These are phyloP conservation scores for Penicillium alfredii DNA, from an alignment of 495 filamentous ascomycete species.

Conservation along the genomic window DNA sequence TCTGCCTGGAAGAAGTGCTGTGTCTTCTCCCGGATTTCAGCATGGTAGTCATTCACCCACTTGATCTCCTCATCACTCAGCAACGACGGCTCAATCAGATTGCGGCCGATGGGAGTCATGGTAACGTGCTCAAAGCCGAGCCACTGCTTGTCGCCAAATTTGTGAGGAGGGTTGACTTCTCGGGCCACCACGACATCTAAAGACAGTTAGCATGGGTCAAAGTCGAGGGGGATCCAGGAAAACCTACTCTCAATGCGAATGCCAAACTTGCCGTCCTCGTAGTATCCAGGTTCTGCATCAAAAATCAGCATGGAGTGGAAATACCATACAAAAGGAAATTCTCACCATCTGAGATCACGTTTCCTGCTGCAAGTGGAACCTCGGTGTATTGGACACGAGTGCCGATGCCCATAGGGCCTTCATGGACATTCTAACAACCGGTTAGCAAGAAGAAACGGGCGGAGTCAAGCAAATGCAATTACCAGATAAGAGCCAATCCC, in stretches of 20 bases:
- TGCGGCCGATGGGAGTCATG: slow-evolving; percentile 89
- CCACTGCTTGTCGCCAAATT: slow-evolving; percentile 90
- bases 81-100: slow-evolving; percentile 71
- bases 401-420: slow-evolving; percentile 94
- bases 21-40: slow-evolving; percentile 76
- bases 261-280: slow-evolving; percentile 96
- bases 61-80: slow-evolving; percentile 70
- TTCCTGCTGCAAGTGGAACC: slow-evolving; percentile 81
- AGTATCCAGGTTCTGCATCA: slow-evolving; percentile 83
- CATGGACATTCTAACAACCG: slow-evolving; percentile 74
- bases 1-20: slow-evolving; percentile 72
- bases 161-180: slow-evolving; percentile 77
- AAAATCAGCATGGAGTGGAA: slow-evolving; percentile 4
- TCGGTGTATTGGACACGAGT: slow-evolving; percentile 88
- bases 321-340: background rate
- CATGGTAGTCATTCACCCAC: slow-evolving; percentile 86
- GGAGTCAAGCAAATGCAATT: slow-evolving; percentile 10
- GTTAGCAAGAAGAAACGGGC: slow-evolving; percentile 10
- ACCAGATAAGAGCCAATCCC: slow-evolving; percentile 85
- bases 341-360: slow-evolving; percentile 77
- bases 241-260: slow-evolving; percentile 88
- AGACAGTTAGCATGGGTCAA: background rate
- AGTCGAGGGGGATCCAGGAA: background rate
- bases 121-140: slow-evolving; percentile 96
- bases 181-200: slow-evolving; percentile 76